Conservation (phyloP, 768 basidiomycete genomes). For the Naganishia vaughanmartiniae region DNA sequence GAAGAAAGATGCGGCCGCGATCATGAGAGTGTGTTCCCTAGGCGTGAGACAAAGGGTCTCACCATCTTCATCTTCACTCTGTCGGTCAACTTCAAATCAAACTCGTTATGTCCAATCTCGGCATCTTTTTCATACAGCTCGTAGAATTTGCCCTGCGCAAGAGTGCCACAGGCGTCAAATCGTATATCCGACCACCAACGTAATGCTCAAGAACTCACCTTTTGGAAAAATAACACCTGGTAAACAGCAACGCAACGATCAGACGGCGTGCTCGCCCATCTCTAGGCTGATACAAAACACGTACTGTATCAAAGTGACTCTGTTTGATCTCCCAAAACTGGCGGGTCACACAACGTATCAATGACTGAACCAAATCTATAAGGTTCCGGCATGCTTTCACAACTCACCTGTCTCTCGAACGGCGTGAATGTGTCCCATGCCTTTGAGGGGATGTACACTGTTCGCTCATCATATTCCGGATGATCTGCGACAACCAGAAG, state of each 20-base stretch:
- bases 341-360: neutral
- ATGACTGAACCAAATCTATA: neutral
- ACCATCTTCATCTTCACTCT: slow-evolving; percentile 99
- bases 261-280: neutral
- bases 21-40: neutral
- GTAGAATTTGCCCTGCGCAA: slow-evolving; percentile 58
- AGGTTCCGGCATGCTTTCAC: neutral
- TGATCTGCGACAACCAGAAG: slow-evolving; percentile 45
- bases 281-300: slow-evolving; percentile 53
- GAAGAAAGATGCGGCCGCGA: neutral
- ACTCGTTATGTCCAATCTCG: slow-evolving; percentile 81
- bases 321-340: slow-evolving; percentile 90
- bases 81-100: slow-evolving; percentile 76
- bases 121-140: slow-evolving; percentile 94
- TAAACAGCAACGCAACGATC: slow-evolving; percentile 52
- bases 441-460: slow-evolving; percentile 71
- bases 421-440: slow-evolving; percentile 84
- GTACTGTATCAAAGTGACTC: slow-evolving; percentile 82
- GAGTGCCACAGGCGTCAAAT: neutral
- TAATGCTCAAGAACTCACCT: slow-evolving; percentile 49
- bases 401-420: slow-evolving; percentile 66
- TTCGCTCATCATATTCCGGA: slow-evolving; percentile 84
- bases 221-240: slow-evolving; percentile 87
- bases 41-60: slow-evolving; percentile 29
- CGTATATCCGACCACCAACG: too few species aligned